Conservation (phyloP, 345 rosid species). For the Crucihimalaya himalaica region DNA sequence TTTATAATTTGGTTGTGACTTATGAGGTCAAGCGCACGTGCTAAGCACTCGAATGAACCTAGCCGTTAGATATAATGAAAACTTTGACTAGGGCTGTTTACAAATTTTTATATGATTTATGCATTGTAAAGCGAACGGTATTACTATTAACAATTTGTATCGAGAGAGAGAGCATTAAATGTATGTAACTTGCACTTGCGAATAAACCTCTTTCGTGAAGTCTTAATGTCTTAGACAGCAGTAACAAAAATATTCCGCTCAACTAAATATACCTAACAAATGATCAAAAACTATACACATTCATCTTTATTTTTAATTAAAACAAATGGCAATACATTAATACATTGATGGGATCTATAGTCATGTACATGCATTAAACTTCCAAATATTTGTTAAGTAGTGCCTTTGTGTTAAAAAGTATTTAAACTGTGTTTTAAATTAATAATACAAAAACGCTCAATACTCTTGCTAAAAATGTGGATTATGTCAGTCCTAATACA, state of each 20-base stretch:
- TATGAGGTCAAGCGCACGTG: background rate
- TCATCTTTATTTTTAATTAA: no score
- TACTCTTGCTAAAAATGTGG: no score
- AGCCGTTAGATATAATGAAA: background rate
- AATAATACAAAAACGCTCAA: no score
- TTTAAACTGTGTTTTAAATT: no score
- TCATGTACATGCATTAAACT: no score
- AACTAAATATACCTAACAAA: slow-evolving; percentile 31
- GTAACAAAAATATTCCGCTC: background rate
- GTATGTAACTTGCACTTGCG: background rate
- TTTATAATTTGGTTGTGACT: slow-evolving; percentile 28
- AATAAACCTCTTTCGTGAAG: background rate
- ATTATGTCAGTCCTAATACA: no score
- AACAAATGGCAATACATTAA: no score
- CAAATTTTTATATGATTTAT: background rate
- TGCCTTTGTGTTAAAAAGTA: no score
- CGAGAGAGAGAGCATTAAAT: background rate
- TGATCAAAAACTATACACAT: background rate
- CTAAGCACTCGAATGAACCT: background rate
- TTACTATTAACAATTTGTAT: background rate
- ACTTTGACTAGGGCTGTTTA: background rate
- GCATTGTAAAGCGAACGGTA: background rate
- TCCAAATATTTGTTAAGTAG: no score
- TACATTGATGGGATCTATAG: no score
- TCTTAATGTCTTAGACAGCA: background rate